Base-by-base conservation (phyloP, 2,329 filamentous ascomycete species). In the Neofusicoccum umdonicola region DNA sequence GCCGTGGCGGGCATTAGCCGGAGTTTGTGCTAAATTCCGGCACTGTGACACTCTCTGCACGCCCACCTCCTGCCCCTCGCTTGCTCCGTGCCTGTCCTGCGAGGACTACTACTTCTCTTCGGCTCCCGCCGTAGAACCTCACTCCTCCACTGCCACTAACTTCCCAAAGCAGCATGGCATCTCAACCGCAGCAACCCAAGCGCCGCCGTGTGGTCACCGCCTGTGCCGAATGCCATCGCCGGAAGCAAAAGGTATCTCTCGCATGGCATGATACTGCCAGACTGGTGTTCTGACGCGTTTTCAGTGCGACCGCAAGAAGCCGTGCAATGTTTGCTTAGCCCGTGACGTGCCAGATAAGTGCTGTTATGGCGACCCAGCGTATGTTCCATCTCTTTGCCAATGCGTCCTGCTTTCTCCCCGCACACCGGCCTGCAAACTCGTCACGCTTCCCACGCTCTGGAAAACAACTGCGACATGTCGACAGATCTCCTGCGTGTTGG, bases 321-420 rank as follows among this genome's bases (percentile, higher is more conserved):
- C 54, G n/a, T 58, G 54, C 41, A 58, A 58, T 35, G 41, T 58
- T 6, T 58, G 54, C n/a, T 35, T 58, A 31, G 54, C 54, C 6
- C 54, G 54, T 22, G 41, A 58, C 4, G 54, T 58, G 7, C 54
- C 54, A 19, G 54, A 58, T 4, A 58, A 58, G 41, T 45, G 54
- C 27, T 58, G 12, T 31, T 58, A 58, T 19, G 39, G 54, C 19
- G 54, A 44, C 12, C 1, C 22, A 7, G 22, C 54, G 54, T 58
- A 44, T 15, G 52, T 57, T 19, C 27, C 27, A 3, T 31, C 27
- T 31, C 27, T 31, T 31, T 31, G 27, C 27, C 27, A 31, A 31
- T 22, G 3, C 22, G 22, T 22, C 22, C 22, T 22, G 22, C 22
- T 22, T 22, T 22, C 22, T 22, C 22, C 22, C 3, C 22, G 22